These are phyloP conservation scores for Aspergillus carlsbadensis DNA, from an alignment of 495 filamentous ascomycete species.

Conservation along the genomic window DNA sequence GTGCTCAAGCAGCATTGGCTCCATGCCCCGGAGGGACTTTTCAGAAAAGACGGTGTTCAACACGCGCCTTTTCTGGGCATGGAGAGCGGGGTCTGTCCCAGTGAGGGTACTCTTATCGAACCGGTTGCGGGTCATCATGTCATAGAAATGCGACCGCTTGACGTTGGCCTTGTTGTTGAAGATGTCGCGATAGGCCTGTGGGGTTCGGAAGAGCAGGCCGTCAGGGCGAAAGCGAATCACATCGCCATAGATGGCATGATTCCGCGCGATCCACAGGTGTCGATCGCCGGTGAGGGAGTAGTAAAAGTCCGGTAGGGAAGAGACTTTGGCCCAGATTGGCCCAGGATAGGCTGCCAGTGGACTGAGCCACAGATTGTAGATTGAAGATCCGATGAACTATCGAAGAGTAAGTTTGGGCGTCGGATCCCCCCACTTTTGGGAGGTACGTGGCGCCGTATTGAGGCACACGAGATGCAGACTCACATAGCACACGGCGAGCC, in stretches of 20 bases:
- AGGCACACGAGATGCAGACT: neutral
- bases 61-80: constrained; percentile 8
- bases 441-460: too few relatives aligned
- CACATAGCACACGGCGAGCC: neutral
- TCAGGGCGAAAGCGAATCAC: constrained; percentile 11
- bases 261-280: constrained; percentile 11
- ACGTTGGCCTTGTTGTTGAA: constrained; percentile 13
- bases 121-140: constrained; percentile 10
- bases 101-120: constrained; percentile 7
- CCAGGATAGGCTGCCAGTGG: constrained; percentile 11
- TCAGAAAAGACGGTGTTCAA: constrained; percentile 10
- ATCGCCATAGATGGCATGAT: constrained; percentile 10
- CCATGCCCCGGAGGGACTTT: constrained; percentile 3
- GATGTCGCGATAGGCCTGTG: constrained; percentile 7
- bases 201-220: constrained; percentile 6
- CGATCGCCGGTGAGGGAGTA: constrained; percentile 1
- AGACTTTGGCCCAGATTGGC: constrained; percentile 1
- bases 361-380: constrained; percentile 9
- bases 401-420: neutral
- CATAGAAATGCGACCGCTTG: constrained; percentile 12
- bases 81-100: constrained; percentile 3
- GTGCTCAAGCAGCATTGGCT: constrained; percentile 4
- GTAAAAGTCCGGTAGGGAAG: constrained; percentile 5
- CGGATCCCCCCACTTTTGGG: too few relatives aligned
- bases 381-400: neutral